These are phyloP conservation scores for Yarrowia osloensis DNA, from an alignment of 805 yeast genomes.

Conservation along the genomic window DNA sequence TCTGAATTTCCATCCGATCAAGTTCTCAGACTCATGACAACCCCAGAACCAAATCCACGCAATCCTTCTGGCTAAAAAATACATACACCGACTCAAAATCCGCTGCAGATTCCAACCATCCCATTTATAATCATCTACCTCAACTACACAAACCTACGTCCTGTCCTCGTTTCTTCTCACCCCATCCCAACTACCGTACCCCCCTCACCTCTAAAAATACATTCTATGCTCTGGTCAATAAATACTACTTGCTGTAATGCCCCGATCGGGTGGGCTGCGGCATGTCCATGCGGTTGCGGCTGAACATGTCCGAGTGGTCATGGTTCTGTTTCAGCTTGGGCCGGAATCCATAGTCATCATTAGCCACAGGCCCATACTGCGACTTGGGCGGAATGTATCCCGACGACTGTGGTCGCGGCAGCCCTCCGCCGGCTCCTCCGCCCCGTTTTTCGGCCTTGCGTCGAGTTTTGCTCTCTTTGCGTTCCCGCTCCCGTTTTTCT, in stretches of 20 bases:
- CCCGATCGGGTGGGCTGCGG: conserved; percentile 19
- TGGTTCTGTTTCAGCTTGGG: conserved; percentile 14
- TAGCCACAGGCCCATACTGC: not conserved
- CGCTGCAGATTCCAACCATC: too few species aligned
- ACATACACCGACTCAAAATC: too few species aligned
- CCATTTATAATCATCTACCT: too few species aligned
- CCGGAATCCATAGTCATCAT: not conserved
- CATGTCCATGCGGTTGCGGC: not conserved
- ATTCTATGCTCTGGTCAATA: not conserved
- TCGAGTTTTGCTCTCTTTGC: not conserved
- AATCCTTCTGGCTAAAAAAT: too few species aligned
- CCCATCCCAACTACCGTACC: too few species aligned
- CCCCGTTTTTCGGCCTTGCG: conserved; percentile 4
- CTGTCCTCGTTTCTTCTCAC: too few species aligned
- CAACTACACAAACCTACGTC: too few species aligned
- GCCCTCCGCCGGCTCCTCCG: not conserved
- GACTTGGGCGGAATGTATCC: conserved; percentile 22
- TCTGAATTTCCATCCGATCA: too few species aligned
- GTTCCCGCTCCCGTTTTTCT: conserved; percentile 7
- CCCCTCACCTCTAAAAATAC: conserved; percentile 26
- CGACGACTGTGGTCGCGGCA: conserved; percentile 7
- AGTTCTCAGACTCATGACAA: too few species aligned
- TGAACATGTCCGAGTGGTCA: conserved; percentile 25
- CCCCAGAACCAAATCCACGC: too few species aligned
- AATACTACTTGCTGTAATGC: conserved; percentile 21